These are phyloP conservation scores for Lactarius hengduanensis DNA, from an alignment of 768 basidiomycete species.

Conservation along the genomic window DNA sequence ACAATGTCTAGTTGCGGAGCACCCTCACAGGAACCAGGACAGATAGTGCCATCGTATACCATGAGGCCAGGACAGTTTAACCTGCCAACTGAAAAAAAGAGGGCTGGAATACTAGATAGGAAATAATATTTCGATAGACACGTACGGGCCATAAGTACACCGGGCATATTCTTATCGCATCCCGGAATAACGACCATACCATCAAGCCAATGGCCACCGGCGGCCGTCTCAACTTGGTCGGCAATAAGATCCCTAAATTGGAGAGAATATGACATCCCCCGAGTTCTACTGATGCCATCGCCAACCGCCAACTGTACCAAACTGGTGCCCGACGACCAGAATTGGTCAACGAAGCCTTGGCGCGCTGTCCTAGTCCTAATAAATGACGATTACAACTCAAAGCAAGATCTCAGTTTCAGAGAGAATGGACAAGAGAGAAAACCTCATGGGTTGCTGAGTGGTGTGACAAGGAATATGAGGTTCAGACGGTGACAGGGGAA, in stretches of 20 bases:
- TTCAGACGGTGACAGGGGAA: not conserved
- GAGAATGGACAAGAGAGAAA: not conserved
- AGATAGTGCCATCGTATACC: slow-evolving; percentile 97
- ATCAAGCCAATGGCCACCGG: slow-evolving; percentile 96
- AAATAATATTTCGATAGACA: slow-evolving; percentile 29
- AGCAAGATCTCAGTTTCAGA: slow-evolving; percentile 7
- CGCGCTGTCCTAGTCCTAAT: slow-evolving; percentile 80
- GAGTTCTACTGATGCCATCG: slow-evolving; percentile 96
- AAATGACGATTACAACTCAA: slow-evolving; percentile 92
- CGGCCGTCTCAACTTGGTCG: slow-evolving; percentile 94
- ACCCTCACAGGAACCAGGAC: slow-evolving; percentile 90
- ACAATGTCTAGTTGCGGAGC: slow-evolving; percentile 90
- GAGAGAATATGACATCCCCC: slow-evolving; percentile 92
- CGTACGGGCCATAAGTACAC: slow-evolving; percentile 93
- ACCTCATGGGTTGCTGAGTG: slow-evolving; percentile 78
- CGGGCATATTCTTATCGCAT: slow-evolving; percentile 99
- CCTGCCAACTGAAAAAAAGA: slow-evolving; percentile 65
- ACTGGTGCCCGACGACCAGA: slow-evolving; percentile 93
- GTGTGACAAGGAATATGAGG: not conserved
- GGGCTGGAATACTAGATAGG: not conserved
- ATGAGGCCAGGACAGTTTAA: slow-evolving; percentile 95
- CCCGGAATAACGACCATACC: slow-evolving; percentile 97
- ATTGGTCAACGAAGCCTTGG: slow-evolving; percentile 75
- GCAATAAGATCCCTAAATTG: slow-evolving; percentile 98
- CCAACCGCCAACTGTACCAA: slow-evolving; percentile 97